Base-by-base conservation (phyloP, 345 rosid genomes). In the Anastatica hierochuntica region DNA sequence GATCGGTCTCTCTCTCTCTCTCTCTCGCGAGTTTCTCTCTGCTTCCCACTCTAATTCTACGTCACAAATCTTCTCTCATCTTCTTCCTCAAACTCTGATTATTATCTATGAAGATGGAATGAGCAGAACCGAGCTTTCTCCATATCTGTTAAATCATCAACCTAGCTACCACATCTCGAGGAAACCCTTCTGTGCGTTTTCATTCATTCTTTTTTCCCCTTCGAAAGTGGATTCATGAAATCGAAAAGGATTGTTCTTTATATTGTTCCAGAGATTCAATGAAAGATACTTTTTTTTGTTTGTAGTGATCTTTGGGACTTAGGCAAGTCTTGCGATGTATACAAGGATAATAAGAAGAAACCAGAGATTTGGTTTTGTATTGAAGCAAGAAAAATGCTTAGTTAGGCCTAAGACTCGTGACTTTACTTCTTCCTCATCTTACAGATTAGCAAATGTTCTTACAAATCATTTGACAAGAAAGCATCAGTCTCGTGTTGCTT, bases 311-410 rank as follows among this genome's bases (percentile, higher is more conserved):
- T 44, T 13, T 15, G 62, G 56, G 42, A 12, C 43, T 56, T 14
- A 50, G 35, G 45, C 39, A 51, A 56, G 30, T 43, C 54, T 73
- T 75, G 73, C 74, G 18, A 90, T 92, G 96, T 85, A 77, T 74
- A 72, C 79, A 10, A 73, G 84, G 63, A 53, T 71, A 62, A 42
- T 88, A 53, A 76, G 59, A 66, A 78, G 76, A 67, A 74, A 54
- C 67, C 88, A 66, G 76, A 81, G 68, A 71, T 81, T 76, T 77
- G 62, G 72, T 60, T 71, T 67, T 36, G 39, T 76, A 24, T 70
- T 76, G 60, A 72, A 64, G 29, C 74, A 77, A 53, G 59, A 80
- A 42, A 85, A 73, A 55, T 62, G 50, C 50, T 60, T 50, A 53
- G 48, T 47, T 50, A 68, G 70, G 77, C 69, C 77, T 26, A 44